These are phyloP conservation scores for Claviceps monticola DNA, from an alignment of 2,329 filamentous ascomycete species.

Conservation along the genomic window DNA sequence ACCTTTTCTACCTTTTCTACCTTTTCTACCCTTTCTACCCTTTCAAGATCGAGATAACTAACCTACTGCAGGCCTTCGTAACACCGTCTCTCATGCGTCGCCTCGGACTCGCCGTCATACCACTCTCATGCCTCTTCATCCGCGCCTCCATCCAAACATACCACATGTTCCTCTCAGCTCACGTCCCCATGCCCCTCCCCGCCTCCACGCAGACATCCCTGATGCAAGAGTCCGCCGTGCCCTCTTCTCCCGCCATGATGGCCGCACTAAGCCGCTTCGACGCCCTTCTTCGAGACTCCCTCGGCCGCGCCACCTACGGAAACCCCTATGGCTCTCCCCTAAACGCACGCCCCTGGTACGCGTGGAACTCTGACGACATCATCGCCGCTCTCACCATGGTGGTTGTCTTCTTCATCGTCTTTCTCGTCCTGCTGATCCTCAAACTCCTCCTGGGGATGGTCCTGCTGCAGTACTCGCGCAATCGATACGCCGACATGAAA, in stretches of 20 bases:
- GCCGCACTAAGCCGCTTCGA: conserved; percentile 72
- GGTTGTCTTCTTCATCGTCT: conserved; percentile 71
- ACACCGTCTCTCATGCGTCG: conserved; percentile 82
- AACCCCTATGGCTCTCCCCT: conserved; percentile 29
- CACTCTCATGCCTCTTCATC: conserved; percentile 88
- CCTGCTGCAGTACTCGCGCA: conserved; percentile 64
- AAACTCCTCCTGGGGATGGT: conserved; percentile 85
- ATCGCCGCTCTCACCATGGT: conserved; percentile 72
- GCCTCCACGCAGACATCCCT: conserved; percentile 53
- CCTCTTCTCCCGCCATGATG: conserved; percentile 58
- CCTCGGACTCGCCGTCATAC: conserved; percentile 81
- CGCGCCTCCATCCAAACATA: conserved; percentile 91
- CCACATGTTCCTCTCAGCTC: conserved; percentile 89
- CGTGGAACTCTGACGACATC: conserved; percentile 55
- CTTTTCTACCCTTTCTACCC: not conserved
- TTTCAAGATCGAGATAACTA: not conserved
- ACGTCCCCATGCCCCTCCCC: conserved; percentile 60
- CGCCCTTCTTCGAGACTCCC: conserved; percentile 57
- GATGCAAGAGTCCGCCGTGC: conserved; percentile 45
- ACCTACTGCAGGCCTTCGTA: conserved; percentile 54
- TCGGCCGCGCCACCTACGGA: conserved; percentile 60
- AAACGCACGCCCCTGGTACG: conserved; percentile 30
- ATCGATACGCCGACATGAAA: conserved; percentile 73
- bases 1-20: not conserved
- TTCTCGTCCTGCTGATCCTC: conserved; percentile 68